Base-by-base conservation (phyloP, 176 grass and related monocot species). In the Carex cristatella region DNA sequence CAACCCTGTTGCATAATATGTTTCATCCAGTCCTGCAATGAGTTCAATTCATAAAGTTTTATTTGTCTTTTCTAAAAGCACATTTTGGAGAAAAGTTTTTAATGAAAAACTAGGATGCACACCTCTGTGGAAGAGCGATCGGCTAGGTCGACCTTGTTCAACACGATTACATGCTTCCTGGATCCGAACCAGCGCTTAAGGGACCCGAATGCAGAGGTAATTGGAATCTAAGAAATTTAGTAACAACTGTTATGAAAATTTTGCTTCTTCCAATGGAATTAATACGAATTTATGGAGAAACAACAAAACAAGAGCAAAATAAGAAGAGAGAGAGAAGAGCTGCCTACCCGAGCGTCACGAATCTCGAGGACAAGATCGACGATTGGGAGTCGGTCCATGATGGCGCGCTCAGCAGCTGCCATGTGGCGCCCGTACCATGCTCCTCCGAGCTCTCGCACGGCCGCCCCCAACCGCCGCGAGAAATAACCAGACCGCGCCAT, bases 281-380 rank as follows among this genome's bases (percentile, higher is more conserved):
- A 51, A 51, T 51, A 51, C 10, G 48, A 10, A 51, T 51, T 51
- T 51, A 51, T 51, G 48, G 10, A 60, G 15, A 16, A 16, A 18
- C 0, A 60, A 5, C 14, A 16, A 18, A 18, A 61, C 57, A 61
- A 61, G 18, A 61, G 58, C 58, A 61, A 61, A 16, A 27, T 63
- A 6, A 63, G 54, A 42, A 74, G 8, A 1, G 12, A 74, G 8
- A 1, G 12, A 7, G 57, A 28, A 27, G 61, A 51, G 75, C n/a
- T 58, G 80, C 84, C 18, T 85, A 88, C 88, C 40, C 92, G 86
- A 19, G 94, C 91, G 75, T 94, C 91, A 61, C 91, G 92, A 33
- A 92, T 87, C 61, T 97, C 90, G 59, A 97, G 68, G 37, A 94
- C 38, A 76, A 94, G 86, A 87, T 94, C 94, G 62, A 97, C 94